Percentiles rank a stretch among this genome's conserved stretches.
phyloP scores from a whole-genome alignment of 345 rosid genomes.

The Luvunga scandens region DNA sequence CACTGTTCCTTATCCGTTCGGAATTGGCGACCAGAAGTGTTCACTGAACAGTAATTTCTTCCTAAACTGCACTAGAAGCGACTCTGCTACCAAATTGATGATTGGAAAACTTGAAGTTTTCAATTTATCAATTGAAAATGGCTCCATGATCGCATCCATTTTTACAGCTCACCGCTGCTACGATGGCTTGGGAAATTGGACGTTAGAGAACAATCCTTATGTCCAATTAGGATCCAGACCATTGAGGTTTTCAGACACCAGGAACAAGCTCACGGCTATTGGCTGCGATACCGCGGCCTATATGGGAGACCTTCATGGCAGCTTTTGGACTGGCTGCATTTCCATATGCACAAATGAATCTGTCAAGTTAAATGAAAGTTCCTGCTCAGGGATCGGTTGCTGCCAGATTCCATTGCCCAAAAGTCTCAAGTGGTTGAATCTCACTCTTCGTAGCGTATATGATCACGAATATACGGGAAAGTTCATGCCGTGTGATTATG shows the following conservation, averaged over 20 bases:
- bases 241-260: too few relatives aligned
- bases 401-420: slow-evolving; percentile 23
- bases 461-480: accelerated
- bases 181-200: too few relatives aligned
- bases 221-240: too few relatives aligned
- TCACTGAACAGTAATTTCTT: slow-evolving; percentile 9
- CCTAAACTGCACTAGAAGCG: slow-evolving; percentile 10
- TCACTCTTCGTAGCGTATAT: neutral
- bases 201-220: too few relatives aligned
- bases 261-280: too few relatives aligned
- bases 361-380: neutral
- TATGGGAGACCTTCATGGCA: neutral
- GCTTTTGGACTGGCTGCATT: slow-evolving; percentile 16
- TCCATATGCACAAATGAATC: neutral
- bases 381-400: slow-evolving; percentile 29
- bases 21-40: neutral
- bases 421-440: slow-evolving; percentile 1
- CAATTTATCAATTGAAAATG: too few relatives aligned
- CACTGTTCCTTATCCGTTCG: neutral
- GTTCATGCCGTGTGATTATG: neutral
- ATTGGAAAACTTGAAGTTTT: too few relatives aligned
- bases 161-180: too few relatives aligned
- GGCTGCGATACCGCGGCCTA: neutral
- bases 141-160: too few relatives aligned
- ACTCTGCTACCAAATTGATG: neutral